Evolutionary conservation across 768 basidiomycete species (phyloP), one percentile per base, ranked within the genome.

Genomic region (Leccinum fibrillosum): DNA sequence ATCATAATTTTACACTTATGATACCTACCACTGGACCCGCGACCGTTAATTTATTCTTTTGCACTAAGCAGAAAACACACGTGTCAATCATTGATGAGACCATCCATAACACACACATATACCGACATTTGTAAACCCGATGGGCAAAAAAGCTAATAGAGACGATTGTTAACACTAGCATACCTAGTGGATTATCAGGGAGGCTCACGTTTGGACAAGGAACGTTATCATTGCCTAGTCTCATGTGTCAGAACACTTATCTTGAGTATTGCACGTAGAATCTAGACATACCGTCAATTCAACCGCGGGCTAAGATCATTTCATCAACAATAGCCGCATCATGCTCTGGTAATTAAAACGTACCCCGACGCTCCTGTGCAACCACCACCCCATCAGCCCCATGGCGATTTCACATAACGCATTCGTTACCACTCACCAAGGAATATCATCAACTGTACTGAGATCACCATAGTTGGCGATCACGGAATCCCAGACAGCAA

Each of bases 191-290:
- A 19, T 32, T 30, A 30, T 30, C 3, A 5, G 0, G 1, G 23
- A 15, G 12, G 25, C 58, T 49, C 19, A 56, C 68, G 54, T 60
- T 64, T 69, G 68, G 15, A 59, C 62, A 7, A 71, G 39, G 26
- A 69, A 69, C n/a, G 66, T 68, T 19, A 69, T 32, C 57, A 59
- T 62, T 19, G 68, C 68, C 68, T 70, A n/a, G 17, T 37, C 2
- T 4, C 17, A 19, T 3, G 5, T 6, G 23, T 65, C 8, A 55
- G 54, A 44, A 39, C 23, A 3, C 17, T n/a, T 11, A 21, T 42
- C 17, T 3, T 12, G 11, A 4, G 50, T 19, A 11, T 5, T 11
- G 21, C 1, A 49, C 13, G n/a, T 17, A 19, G 10, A 4, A 57
- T 5, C 5, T 23, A 45, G 28, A 30, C 61, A 53, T 34, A 69